Percentiles rank a stretch among this genome's conserved stretches.
These are phyloP conservation scores for Excoecaria cochinchinensis DNA, from an alignment of 345 rosid species.

Conservation along the genomic window DNA sequence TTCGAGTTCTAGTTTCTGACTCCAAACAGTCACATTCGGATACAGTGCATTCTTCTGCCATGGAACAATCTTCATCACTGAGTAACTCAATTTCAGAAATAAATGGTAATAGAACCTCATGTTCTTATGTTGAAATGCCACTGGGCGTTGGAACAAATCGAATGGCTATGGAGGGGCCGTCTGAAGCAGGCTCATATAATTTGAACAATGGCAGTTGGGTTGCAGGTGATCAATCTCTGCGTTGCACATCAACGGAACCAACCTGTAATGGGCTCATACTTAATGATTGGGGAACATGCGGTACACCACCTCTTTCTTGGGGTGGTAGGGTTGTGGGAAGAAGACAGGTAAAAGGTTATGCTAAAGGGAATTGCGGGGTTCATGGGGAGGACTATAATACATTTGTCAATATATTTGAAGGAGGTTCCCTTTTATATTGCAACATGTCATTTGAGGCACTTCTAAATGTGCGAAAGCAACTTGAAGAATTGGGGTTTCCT, in stretches of 20 bases:
- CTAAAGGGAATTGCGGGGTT: conserved; percentile 60
- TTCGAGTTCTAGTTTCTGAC: conserved; percentile 45
- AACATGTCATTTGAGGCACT: conserved; percentile 95
- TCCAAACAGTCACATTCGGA: conserved; percentile 46
- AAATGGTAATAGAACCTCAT: conserved; percentile 43
- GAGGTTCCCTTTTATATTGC: conserved; percentile 87
- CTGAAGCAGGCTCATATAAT: conserved; percentile 62
- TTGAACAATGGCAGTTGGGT: conserved; percentile 66
- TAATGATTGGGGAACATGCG: conserved; percentile 85
- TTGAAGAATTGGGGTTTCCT: conserved; percentile 93
- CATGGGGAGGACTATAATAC: conserved; percentile 76
- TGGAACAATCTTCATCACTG: conserved; percentile 40
- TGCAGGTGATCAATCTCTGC: conserved; percentile 59
- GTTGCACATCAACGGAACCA: conserved; percentile 55
- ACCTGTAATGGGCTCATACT: conserved; percentile 52
- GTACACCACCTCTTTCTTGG: conserved; percentile 78
- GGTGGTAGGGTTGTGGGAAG: conserved; percentile 95
- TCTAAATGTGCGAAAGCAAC: conserved; percentile 85
- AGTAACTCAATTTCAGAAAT: conserved; percentile 41
- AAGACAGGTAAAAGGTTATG: conserved; percentile 55
- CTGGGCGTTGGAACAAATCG: conserved; percentile 41
- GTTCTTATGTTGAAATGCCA: conserved; percentile 49
- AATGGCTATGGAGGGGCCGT: conserved; percentile 79
- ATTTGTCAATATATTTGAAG: conserved; percentile 85
- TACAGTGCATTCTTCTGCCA: conserved; percentile 32